Evolutionary conservation across 345 rosid species (phyloP).

Genomic region (Cardamine chenopodiifolia): DNA sequence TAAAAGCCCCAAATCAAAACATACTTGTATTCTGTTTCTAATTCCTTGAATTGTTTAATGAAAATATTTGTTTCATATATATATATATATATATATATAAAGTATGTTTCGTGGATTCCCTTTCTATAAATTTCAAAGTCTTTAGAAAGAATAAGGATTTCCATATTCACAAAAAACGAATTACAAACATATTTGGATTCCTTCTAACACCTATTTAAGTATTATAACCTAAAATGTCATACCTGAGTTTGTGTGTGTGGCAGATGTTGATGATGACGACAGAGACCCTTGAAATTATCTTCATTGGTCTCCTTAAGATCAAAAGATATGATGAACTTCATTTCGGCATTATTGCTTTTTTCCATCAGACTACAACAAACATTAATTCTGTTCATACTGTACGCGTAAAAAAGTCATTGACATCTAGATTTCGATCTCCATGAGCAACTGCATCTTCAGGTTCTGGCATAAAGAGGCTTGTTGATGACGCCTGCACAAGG

Average conservation of each 20-base stretch:
- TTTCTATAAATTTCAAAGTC: conserved; percentile 1
- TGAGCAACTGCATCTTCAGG: conserved; percentile 96
- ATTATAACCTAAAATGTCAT: conserved; percentile 37
- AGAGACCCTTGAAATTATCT: conserved; percentile 14
- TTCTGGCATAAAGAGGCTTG: conserved; percentile 83
- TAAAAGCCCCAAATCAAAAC: background rate
- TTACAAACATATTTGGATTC: conserved; percentile 29
- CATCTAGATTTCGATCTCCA: conserved; percentile 88
- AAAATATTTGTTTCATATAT: background rate
- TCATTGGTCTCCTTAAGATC: conserved; percentile 23
- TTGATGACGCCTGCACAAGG: conserved; percentile 69
- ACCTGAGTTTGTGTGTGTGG: conserved; percentile 37
- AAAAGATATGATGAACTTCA: conserved; percentile 29
- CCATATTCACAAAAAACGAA: conserved; percentile 38
- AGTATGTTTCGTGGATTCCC: conserved; percentile 13
- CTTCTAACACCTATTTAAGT: conserved; percentile 27
- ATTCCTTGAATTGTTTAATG: conserved; percentile 16
- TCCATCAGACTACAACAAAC: conserved; percentile 33
- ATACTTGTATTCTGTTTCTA: conserved; percentile 27
- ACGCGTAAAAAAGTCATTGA: conserved; percentile 82
- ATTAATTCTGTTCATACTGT: conserved; percentile 38
- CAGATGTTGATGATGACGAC: conserved; percentile 5
- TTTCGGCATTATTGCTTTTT: background rate
- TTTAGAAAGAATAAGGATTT: conserved; percentile 17
- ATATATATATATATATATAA: background rate